Conservation (phyloP, 306 rosid genomes). For the Dryas alaskensis region DNA sequence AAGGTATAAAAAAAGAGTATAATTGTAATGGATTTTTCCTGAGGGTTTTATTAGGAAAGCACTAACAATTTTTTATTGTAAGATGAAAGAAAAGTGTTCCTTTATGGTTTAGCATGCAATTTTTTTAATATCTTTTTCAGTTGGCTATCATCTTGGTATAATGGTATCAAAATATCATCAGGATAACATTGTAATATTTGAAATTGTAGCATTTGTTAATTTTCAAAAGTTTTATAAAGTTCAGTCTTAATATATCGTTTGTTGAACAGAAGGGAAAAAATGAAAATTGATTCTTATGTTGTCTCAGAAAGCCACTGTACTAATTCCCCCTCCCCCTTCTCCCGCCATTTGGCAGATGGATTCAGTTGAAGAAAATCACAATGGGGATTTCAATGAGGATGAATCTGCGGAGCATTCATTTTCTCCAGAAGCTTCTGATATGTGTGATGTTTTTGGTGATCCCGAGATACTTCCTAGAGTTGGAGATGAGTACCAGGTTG, state of each 20-base stretch:
- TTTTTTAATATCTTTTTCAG: not conserved
- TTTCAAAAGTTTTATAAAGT: not conserved
- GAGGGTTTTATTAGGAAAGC: not conserved
- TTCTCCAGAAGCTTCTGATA: constrained; percentile 44
- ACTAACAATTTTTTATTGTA: not conserved
- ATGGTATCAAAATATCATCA: not conserved
- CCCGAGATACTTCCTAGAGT: constrained; percentile 67
- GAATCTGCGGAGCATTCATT: constrained; percentile 47
- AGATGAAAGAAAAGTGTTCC: not conserved
- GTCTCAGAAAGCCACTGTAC: constrained; percentile 10
- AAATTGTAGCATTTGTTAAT: not conserved
- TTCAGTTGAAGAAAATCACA: constrained; percentile 34
- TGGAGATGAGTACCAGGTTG: constrained; percentile 70
- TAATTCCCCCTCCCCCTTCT: not conserved
- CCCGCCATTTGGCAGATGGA: constrained; percentile 55
- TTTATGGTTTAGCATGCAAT: not conserved
- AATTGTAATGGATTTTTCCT: not conserved
- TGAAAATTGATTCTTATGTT: not conserved
- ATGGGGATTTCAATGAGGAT: constrained; percentile 36
- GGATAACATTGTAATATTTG: not conserved
- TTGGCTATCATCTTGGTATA: not conserved
- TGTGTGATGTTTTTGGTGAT: constrained; percentile 52
- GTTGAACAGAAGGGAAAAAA: not conserved
- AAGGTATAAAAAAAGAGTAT: not conserved
- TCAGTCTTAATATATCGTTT: not conserved